Base-by-base conservation (phyloP, 2,329 filamentous ascomycete genomes). In the Monilinia fructicola region DNA sequence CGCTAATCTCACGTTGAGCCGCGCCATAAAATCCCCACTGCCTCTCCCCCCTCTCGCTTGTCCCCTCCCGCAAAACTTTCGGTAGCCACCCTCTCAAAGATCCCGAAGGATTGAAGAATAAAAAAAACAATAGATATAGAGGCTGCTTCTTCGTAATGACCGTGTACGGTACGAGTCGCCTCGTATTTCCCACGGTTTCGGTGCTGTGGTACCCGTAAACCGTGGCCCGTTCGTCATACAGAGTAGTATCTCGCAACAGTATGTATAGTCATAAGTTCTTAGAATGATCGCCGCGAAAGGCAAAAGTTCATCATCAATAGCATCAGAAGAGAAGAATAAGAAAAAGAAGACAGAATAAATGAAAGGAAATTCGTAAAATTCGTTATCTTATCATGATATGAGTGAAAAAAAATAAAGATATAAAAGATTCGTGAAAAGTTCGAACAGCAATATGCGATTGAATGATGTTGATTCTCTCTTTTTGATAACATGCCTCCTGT, bases 141-240 rank as follows among this genome's bases (percentile, higher is more conserved):
- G 65, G 71, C 64, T 67, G 55, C 69, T 69, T 70, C 71, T 69
- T 71, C 70, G 69, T 72, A 73, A 71, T 63, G 74, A 75, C 70
- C 68, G 74, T 73, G 58, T 50, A 50, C n/a, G n/a, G 58, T 44
- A 63, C 70, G 73, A 75, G 74, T 76, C 72, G 74, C 75, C 75
- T 75, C 74, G 64, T 66, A 69, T 65, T 72, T 68, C 69, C 70
- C 67, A 63, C 72, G 72, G 71, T 61, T 40, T 65, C 70, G 74
- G 74, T 76, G 67, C 74, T 75, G 74, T 76, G 54, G 67, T 67
- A 67, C 68, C 73, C 72, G 5, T 50, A 50, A 70, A 67, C 70
- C 74, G 71, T 66, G 67, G 59, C 4, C 59, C 59, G 69, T 72
- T 52, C 44, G 28, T 50, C 44, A 61, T 61, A 26, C 69, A 68